phyloP scores from a whole-genome alignment of 2,329 filamentous ascomycete species.

The Boeremia lycopersici region DNA sequence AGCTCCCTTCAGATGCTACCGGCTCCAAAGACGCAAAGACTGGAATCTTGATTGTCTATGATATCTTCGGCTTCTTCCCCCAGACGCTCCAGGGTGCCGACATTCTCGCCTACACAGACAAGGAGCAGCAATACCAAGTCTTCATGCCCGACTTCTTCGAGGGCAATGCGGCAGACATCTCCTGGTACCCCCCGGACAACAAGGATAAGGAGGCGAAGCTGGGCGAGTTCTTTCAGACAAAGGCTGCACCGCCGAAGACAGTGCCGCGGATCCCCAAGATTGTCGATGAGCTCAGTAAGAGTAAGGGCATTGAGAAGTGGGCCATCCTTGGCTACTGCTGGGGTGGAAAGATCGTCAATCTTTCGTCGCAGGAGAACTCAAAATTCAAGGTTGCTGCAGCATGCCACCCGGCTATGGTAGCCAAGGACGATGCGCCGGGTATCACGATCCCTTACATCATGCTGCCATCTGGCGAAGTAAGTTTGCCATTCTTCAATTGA shows the following conservation, averaged over 20 bases:
- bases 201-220: slow-evolving; percentile 66
- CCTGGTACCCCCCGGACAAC: slow-evolving; percentile 65
- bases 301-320: slow-evolving; percentile 59
- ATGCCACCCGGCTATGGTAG: slow-evolving; percentile 66
- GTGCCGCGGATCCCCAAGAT: slow-evolving; percentile 62
- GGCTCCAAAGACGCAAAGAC: slow-evolving; percentile 61
- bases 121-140: slow-evolving; percentile 76
- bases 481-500: neutral
- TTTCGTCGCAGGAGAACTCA: slow-evolving; percentile 58
- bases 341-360: slow-evolving; percentile 63
- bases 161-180: slow-evolving; percentile 70
- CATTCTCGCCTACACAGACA: slow-evolving; percentile 66
- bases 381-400: slow-evolving; percentile 63
- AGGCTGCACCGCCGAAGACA: slow-evolving; percentile 63
- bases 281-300: slow-evolving; percentile 59
- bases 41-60: slow-evolving; percentile 64
- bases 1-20: slow-evolving; percentile 55
- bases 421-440: slow-evolving; percentile 61
- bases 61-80: slow-evolving; percentile 69
- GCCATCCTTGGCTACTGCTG: slow-evolving; percentile 67
- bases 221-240: slow-evolving; percentile 63
- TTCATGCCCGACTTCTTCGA: slow-evolving; percentile 94
- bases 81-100: slow-evolving; percentile 69
- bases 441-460: slow-evolving; percentile 63
- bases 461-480: slow-evolving; percentile 60